Base-by-base conservation (phyloP, 768 basidiomycete species). In the Rhodotorula diobovata region DNA sequence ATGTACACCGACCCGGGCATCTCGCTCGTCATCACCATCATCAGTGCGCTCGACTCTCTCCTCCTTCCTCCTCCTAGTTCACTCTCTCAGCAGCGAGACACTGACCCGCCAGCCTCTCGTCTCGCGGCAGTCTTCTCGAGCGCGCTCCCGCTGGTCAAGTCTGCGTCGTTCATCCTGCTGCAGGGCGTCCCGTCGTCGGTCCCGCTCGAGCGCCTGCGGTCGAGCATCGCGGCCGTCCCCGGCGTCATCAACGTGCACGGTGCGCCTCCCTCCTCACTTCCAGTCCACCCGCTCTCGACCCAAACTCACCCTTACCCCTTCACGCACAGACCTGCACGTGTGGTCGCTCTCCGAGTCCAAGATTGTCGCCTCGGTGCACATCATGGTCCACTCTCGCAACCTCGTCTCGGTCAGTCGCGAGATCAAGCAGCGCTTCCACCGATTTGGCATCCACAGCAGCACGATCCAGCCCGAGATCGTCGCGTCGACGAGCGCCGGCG, bases 261-360 rank as follows among this genome's bases (percentile, higher is more conserved):
- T 59, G 15, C 56, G 35, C 14, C 11, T 10, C 21, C 20, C 12
- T 43, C 28, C 41, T 43, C 39, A 14, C 41, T 43, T 18, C 18
- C 41, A 2, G 9, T 39, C 2, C 16, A 28, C 7, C 7, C n/a
- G 30, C 35, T 25, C 35, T 12, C 10, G 30, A 35, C 18, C 16
- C 32, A 4, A 41, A 9, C 28, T 18, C 41, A 43, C 30, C 32
- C 35, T 39, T 21, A 32, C n/a, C 12, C 35, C 35, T 30, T 30
- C 20, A 28, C 23, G 34, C 54, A 30, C 58, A 59, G 92, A 97
- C 79, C 84, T 99, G 37, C 96, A 99, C 81, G 87, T 98, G 63
- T 99, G 96, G 96, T 93, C 95, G 78, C 85, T 99, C 59, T 94
- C 92, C 18, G 96, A 99, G 81, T 87, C 86, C 67, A 97, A 96